Evolutionary conservation across 345 rosid species (phyloP), one percentile per base, ranked within the genome.

Genomic region (Rhodamnia argentea): DNA sequence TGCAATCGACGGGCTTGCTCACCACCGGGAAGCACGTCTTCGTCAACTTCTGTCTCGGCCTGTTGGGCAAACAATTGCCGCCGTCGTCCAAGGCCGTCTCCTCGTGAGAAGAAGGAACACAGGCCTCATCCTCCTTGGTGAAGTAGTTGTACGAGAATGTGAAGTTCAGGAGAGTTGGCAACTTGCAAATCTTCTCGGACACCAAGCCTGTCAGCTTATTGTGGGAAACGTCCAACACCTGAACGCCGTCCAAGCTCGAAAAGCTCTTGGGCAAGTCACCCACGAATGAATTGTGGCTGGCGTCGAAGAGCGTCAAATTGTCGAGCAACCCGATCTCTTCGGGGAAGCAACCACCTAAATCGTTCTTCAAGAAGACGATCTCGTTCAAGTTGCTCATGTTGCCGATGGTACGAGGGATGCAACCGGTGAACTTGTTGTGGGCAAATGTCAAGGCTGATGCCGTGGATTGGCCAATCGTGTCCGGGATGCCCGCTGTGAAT

Each of bases 281-380:
- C 1, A 85, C 27, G 86, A 96, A 92, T 4, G 85, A 27, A 86
- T 95, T 96, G 83, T 7, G 52, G 86, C 97, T 91, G 9, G 86
- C 94, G 26, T 96, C 98, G 5, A 96, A 90, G 2, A 95, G 92
- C 1, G 91, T 94, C 47, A 92, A 47, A 10, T 94, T 92, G 16
- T 84, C 44, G 16, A 96, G 92, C 83, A 26, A 84, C 37, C 98
- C 96, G 0, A 95, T 86, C 55, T 94, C 97, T n/a, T 88, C 57
- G 0, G 99, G 97, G 87, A 96, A 92, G 85, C 99, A 96, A 58
- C 99, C 99, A 1, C 96, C 90, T 0, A 96, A 88, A 11, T 42
- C 70, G 62, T 96, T 96, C 85, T 91, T 89, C 83, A 54, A 52
- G 89, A 95, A 90, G 58, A 91, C 5, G 56, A 96, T 89, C 90